Percentiles rank a stretch among this genome's conserved stretches.
These are phyloP conservation scores for Umbelopsis isabellina DNA, from an alignment of 192 early-diverging fungal species.

Conservation along the genomic window DNA sequence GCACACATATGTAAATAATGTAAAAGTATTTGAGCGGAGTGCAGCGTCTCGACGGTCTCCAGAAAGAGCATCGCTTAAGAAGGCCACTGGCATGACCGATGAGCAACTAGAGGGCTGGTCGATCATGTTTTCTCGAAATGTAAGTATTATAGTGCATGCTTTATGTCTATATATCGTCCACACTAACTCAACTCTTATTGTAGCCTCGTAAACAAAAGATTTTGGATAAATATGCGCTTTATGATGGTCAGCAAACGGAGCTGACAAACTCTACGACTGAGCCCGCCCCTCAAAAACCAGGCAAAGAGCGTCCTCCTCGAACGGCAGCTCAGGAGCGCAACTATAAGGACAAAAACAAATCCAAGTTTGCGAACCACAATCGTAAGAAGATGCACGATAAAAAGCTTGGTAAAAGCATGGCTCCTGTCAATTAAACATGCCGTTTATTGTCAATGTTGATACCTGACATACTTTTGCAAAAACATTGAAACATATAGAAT, in stretches of 20 bases:
- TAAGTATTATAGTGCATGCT: constrained; percentile 47
- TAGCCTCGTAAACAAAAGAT: constrained; percentile 70
- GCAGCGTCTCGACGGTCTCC: constrained; percentile 60
- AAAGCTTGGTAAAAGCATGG: constrained; percentile 53
- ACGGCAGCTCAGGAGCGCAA: constrained; percentile 39
- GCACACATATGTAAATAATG: constrained; percentile 56
- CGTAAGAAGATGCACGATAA: constrained; percentile 73
- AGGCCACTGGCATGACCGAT: constrained; percentile 76
- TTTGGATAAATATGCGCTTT: constrained; percentile 60
- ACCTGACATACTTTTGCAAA: no score
- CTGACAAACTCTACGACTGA: constrained; percentile 3
- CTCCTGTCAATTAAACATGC: background rate
- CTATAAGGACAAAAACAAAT: constrained; percentile 67
- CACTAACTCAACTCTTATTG: background rate
- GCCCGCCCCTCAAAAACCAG: constrained; percentile 5
- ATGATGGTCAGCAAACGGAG: constrained; percentile 53
- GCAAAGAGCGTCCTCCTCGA: constrained; percentile 24
- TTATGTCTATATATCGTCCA: background rate
- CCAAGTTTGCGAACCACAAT: constrained; percentile 72
- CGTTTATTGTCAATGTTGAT: background rate
- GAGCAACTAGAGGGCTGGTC: constrained; percentile 96
- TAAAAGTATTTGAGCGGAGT: constrained; percentile 67
- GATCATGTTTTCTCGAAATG: constrained; percentile 84
- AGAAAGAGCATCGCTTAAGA: constrained; percentile 60
- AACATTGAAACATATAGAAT: no score